These are phyloP conservation scores for Betula pendula DNA, from an alignment of 306 rosid genomes.

Conservation along the genomic window DNA sequence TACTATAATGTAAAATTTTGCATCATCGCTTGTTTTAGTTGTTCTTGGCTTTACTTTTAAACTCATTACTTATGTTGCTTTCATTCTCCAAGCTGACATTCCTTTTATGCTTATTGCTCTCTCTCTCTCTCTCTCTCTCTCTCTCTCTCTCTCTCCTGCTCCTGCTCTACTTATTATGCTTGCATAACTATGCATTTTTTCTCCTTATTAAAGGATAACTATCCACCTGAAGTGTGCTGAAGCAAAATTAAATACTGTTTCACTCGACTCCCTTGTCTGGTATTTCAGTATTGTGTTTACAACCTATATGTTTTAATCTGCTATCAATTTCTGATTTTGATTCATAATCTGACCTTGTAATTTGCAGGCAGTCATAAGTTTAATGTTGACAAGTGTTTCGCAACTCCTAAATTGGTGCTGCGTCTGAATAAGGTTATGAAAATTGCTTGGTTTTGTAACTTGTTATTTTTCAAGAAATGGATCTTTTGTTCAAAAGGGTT, in stretches of 20 bases:
- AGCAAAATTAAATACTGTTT: no score
- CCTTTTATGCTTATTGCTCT: slow-evolving; percentile 7
- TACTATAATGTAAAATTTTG: neutral
- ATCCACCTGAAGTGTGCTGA: neutral
- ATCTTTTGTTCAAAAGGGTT: slow-evolving; percentile 27
- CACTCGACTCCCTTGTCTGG: neutral
- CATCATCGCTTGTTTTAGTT: neutral
- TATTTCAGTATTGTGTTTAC: neutral
- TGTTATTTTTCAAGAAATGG: slow-evolving; percentile 23
- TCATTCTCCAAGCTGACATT: slow-evolving; percentile 1
- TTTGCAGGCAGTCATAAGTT: slow-evolving; percentile 72
- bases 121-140: neutral
- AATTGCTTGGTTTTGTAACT: slow-evolving; percentile 10
- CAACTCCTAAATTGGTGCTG: slow-evolving; percentile 95
- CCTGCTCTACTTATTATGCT: neutral
- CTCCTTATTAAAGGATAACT: neutral
- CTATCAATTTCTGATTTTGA: neutral
- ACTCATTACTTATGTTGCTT: neutral
- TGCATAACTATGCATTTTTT: neutral
- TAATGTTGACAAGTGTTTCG: slow-evolving; percentile 94
- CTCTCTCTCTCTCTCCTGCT: neutral
- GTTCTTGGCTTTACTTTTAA: neutral
- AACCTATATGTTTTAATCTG: neutral
- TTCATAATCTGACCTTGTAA: slow-evolving; percentile 27
- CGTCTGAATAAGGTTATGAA: slow-evolving; percentile 80